Conservation (phyloP, 306 rosid genomes). For the Fragaria ananassa region DNA sequence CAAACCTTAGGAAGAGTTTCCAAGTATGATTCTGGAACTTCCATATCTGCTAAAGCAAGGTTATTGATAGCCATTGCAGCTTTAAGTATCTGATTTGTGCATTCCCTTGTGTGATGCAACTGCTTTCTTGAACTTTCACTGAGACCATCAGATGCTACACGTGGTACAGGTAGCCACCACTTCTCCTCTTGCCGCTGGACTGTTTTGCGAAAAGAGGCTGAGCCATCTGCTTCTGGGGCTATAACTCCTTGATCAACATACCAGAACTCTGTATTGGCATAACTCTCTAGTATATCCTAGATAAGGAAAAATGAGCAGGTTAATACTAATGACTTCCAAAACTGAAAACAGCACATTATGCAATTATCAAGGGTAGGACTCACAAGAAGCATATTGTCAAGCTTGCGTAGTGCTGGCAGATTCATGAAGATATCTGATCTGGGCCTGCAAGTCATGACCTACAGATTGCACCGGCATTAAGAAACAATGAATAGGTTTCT, state of each 20-base stretch:
- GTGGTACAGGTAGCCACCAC: conserved; percentile 98
- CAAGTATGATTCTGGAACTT: conserved; percentile 81
- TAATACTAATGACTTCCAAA: conserved; percentile 2
- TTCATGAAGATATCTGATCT: conserved; percentile 52
- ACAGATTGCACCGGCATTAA: conserved; percentile 13
- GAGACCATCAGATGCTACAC: conserved; percentile 77
- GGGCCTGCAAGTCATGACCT: conserved; percentile 66
- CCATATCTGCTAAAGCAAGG: conserved; percentile 77
- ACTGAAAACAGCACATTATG: not conserved
- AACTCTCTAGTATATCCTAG: conserved; percentile 81
- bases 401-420: conserved; percentile 51
- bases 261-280: conserved; percentile 71
- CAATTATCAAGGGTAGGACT: conserved; percentile 15
- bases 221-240: conserved; percentile 67
- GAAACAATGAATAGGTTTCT: not conserved
- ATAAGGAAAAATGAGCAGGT: not conserved
- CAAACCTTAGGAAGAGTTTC: conserved; percentile 81
- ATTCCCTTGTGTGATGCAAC: conserved; percentile 74
- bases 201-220: conserved; percentile 70
- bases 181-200: conserved; percentile 89
- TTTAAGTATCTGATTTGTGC: conserved; percentile 72
- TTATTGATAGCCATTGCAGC: conserved; percentile 88
- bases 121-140: conserved; percentile 68
- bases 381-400: conserved; percentile 57
- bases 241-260: conserved; percentile 92